Evolutionary conservation across 106 monocot genomes (phyloP), one percentile per base, ranked within the genome.

Genomic region (Dactylorhiza incarnata): DNA sequence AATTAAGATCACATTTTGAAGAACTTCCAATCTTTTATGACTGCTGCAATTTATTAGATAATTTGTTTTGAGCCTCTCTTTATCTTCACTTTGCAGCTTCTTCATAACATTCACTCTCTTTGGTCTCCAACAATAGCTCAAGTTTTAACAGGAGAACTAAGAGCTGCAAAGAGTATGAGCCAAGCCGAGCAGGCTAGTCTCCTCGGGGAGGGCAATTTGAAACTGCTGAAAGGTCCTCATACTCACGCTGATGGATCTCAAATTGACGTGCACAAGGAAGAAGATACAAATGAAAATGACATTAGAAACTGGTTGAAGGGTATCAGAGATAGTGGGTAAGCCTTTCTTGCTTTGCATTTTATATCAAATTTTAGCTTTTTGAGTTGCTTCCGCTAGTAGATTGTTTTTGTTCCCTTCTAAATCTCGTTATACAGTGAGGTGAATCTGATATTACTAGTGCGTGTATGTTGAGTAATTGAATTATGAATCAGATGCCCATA

Each of bases 251-350:
- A 93, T 82, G 85, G 86, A 48, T 62, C 78, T 87, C 81, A 79
- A 53, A 56, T 72, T 17, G 92, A 95, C 53, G 74, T 79, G 58
- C 82, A 80, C 49, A 80, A 37, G 49, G 90, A 91, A 76, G 91
- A 80, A 16, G 88, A 82, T 2, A 82, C 88, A 72, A 86, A 80
- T 79, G 94, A 94, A 86, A 90, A 81, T 79, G 86, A 84, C 66
- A 81, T 94, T 48, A 87, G 94, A 75, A 99, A 99, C 72, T 99
- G 99, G 99, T 76, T 99, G 65, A 94, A 92, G 77, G 86, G 94
- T 45, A 86, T 94, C 20, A 81, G 99, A 79, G 99, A 99, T 62
- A 99, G 99, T 76, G 91, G 99, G 99, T 99, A 88, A 84, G 81
- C 20, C 49, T 72, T 3, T 72, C 12, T 7, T 37, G 65, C 10